Conservation (phyloP, 2,329 filamentous ascomycete genomes). For the Fusarium foetens region DNA sequence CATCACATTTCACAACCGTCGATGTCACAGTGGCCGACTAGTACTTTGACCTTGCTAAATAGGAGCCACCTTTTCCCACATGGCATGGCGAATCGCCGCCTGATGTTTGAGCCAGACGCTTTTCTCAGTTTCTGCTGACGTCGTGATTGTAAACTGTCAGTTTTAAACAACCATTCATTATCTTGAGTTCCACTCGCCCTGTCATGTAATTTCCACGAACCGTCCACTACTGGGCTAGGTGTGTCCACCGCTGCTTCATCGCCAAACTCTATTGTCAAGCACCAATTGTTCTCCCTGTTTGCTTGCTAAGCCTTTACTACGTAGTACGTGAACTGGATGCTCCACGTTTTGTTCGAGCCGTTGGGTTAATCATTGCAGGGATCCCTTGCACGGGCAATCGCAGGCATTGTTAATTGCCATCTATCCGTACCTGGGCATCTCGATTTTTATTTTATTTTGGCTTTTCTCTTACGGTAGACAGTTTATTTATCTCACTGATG, state of each 20-base stretch:
- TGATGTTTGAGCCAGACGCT: slow-evolving; percentile 24
- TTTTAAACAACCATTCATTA: not conserved
- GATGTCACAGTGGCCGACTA: slow-evolving; percentile 3
- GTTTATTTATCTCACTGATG: not conserved
- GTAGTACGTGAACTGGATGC: not conserved
- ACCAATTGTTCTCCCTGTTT: slow-evolving; percentile 23
- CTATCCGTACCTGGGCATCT: not conserved
- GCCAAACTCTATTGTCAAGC: slow-evolving; percentile 41
- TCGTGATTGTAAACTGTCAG: not conserved
- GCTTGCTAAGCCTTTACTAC: slow-evolving; percentile 32
- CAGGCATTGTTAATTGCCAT: not conserved
- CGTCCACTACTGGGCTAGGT: slow-evolving; percentile 16
- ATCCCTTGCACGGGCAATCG: slow-evolving; percentile 6
- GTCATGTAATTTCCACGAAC: slow-evolving; percentile 42
- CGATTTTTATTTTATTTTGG: not conserved
- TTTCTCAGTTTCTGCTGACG: slow-evolving; percentile 13
- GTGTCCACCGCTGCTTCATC: slow-evolving; percentile 43
- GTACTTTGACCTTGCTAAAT: not conserved
- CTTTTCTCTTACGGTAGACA: not conserved
- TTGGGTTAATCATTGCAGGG: slow-evolving; percentile 20
- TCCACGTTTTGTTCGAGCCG: slow-evolving; percentile 25
- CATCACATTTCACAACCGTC: not conserved
- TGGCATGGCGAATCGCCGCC: slow-evolving; percentile 28
- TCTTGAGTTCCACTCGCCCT: slow-evolving; percentile 1
- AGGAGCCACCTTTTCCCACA: slow-evolving; percentile 31